Evolutionary conservation across 371 early-diverging fungal genomes (phyloP).

Genomic region (Amoeboaphelidium protococcarum): DNA sequence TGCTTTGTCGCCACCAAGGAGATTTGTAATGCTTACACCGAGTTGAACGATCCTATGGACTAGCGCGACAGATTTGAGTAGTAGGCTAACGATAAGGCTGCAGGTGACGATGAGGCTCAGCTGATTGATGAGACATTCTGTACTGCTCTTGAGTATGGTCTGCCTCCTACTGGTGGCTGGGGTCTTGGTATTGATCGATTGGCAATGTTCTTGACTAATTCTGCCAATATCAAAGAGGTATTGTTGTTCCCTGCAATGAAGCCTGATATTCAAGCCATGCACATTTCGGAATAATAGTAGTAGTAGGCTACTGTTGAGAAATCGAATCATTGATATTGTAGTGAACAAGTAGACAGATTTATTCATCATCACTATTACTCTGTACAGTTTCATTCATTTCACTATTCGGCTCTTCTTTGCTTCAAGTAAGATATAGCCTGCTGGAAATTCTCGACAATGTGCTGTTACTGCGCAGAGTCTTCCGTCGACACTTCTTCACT

Average conservation of each 20-base stretch:
- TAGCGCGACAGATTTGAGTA: conserved; percentile 90
- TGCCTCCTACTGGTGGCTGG: conserved; percentile 97
- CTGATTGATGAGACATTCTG: conserved; percentile 95
- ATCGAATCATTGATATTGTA: no score
- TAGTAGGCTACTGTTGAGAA: no score
- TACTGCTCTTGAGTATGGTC: conserved; percentile 89
- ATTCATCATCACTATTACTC: no score
- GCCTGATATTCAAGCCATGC: no score
- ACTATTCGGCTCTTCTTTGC: no score
- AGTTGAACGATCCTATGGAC: conserved; percentile 95
- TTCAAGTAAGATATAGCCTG: no score
- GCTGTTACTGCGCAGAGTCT: no score
- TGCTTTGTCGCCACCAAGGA: conserved; percentile 98
- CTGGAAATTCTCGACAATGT: no score
- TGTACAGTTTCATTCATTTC: no score
- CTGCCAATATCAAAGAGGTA: conserved; percentile 95
- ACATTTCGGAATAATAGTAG: no score
- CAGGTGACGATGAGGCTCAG: conserved; percentile 99
- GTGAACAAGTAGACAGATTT: no score
- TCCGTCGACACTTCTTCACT: no score
- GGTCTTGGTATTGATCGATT: conserved; percentile 97
- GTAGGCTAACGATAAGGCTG: conserved; percentile 89
- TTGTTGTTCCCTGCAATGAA: conserved; percentile 66
- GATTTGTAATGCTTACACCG: conserved; percentile 94
- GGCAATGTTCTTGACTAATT: conserved; percentile 96